Evolutionary conservation across 2,329 filamentous ascomycete species (phyloP).

Genomic region (Fusarium neocosmosporiellum): DNA sequence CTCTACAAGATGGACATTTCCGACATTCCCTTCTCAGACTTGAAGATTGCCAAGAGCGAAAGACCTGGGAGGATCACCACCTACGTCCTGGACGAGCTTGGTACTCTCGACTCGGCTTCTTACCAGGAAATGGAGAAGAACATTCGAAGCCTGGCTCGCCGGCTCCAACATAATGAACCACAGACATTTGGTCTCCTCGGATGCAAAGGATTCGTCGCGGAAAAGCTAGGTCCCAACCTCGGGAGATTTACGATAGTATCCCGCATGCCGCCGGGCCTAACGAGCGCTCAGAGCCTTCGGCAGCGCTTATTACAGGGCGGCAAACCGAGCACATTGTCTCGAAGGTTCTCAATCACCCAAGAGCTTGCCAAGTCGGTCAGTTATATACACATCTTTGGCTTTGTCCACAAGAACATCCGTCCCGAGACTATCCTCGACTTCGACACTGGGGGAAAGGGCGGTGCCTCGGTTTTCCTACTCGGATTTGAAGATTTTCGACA

Average conservation of each 20-base stretch:
- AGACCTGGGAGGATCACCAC: neutral
- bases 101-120: neutral
- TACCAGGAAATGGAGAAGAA: neutral
- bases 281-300: slow-evolving; percentile 2
- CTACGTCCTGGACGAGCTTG: neutral
- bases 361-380: slow-evolving; percentile 47
- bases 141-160: neutral
- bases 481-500: slow-evolving; percentile 37
- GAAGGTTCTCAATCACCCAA: neutral
- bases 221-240: neutral
- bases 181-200: neutral
- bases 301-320: neutral
- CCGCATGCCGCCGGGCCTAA: neutral
- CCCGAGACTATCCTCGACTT: slow-evolving; percentile 56
- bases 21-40: neutral
- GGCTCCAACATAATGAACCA: slow-evolving; percentile 1
- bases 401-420: slow-evolving; percentile 60
- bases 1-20: neutral
- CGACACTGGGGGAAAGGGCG: neutral
- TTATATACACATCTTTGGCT: slow-evolving; percentile 51
- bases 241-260: neutral
- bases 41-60: neutral
- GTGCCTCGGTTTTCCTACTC: slow-evolving; percentile 10
- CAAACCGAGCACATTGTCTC: neutral
- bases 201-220: neutral